Base-by-base conservation (phyloP, 2,329 filamentous ascomycete genomes). In the Dothideomycetes sp. region DNA sequence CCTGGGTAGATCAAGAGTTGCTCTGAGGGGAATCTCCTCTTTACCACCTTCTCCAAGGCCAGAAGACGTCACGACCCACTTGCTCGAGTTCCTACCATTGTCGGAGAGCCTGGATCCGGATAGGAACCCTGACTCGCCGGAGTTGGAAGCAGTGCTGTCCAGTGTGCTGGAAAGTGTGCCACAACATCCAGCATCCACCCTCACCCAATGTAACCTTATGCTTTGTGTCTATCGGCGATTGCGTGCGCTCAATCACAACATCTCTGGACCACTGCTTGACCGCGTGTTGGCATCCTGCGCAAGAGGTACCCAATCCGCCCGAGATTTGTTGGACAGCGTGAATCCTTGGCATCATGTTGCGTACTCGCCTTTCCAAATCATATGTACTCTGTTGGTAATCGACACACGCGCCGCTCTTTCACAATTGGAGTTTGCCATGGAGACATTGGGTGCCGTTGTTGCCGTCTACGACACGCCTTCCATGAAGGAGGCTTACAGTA, bases 261-360 rank as follows among this genome's bases (percentile, higher is more conserved):
- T 73, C 22, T 58, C 67, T 0, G 55, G 55, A 1, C 50, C 56
- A 0, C 56, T 68, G 0, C 60, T 68, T 2, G 68, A 70, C 11
- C 60, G 61, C 5, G 62, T 76, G 9, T 61, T 76, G 3, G 55
- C 54, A 0, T 56, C 76, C 3, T 61, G 65, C 0, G 58, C 62
- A 3, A 56, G 53, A 16, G 70, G 65, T 0, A 62, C 76, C 8
- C 56, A 60, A 16, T 68, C 69, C 0, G 69, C 72, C 0, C 60
- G 64, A 4, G 53, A 52, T 4, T 66, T 75, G 50, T 56, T 70
- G 1, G 57, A 61, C 2, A 53, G 56, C 8, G 58, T 60, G 10
- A 59, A 61, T 3, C 72, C 73, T 0, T 78, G 73, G 73, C 74
- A 77, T 47, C 73, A 77, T 42, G 65, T 73, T 34, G 71, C 70